Percentiles rank a stretch among this genome's conserved stretches.
phyloP scores from a whole-genome alignment of 305 asterid species.

The Rubia occidens region DNA sequence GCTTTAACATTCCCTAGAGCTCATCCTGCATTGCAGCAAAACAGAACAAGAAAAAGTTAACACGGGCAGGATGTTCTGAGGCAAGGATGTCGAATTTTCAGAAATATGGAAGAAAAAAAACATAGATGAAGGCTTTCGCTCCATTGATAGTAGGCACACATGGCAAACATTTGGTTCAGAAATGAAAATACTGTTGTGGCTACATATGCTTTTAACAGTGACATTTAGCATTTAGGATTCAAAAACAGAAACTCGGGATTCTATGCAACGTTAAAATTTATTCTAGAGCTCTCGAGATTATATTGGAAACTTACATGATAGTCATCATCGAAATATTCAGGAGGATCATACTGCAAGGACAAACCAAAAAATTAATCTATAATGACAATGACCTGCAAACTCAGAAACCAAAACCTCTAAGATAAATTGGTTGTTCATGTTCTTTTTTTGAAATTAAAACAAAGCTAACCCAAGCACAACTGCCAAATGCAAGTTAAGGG shows the following conservation, averaged over 20 bases:
- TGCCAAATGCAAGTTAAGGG: neutral
- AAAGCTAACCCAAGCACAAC: neutral
- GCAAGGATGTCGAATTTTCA: neutral
- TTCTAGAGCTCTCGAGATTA: neutral
- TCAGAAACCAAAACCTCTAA: neutral
- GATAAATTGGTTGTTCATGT: neutral
- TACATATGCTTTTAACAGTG: neutral
- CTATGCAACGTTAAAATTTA: neutral
- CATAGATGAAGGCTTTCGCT: neutral
- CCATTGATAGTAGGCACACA: too few species aligned
- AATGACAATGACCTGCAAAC: constrained; percentile 1
- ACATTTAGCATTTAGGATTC: neutral
- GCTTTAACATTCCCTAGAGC: neutral
- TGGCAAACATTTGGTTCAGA: neutral
- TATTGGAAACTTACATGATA: constrained; percentile 52
- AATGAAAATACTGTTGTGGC: neutral
- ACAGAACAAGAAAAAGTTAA: neutral
- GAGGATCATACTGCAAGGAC: constrained; percentile 55
- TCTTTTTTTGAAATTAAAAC: neutral
- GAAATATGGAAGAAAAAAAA: neutral
- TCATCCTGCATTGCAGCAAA: constrained; percentile 13
- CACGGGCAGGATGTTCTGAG: neutral
- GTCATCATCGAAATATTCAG: constrained; percentile 39
- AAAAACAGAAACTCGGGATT: neutral
- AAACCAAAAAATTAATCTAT: constrained; percentile 6